Evolutionary conservation across 768 basidiomycete species (phyloP).

Genomic region (Tulasnella sp.): DNA sequence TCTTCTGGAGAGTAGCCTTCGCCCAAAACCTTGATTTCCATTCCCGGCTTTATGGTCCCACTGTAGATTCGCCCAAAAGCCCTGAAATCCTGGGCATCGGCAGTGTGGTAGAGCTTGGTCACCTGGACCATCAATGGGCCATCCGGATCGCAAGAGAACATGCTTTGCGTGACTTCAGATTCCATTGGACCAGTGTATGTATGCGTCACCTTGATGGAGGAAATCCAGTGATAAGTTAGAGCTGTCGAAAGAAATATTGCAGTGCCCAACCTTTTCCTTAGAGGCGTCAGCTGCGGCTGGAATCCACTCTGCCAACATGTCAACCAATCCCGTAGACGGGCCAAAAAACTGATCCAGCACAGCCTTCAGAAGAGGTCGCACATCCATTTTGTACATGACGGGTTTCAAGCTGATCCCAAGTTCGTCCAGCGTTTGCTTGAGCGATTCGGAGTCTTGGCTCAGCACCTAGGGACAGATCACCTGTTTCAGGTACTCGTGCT

Average conservation of each 20-base stretch:
- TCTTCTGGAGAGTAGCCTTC: constrained; percentile 98
- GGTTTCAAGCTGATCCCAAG: constrained; percentile 82
- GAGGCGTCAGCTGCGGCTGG: constrained; percentile 44
- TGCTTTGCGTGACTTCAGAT: constrained; percentile 60
- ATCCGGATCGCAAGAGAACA: constrained; percentile 70
- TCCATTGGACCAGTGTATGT: constrained; percentile 85
- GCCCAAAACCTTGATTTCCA: constrained; percentile 87
- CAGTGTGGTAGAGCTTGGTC: constrained; percentile 89
- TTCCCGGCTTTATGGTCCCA: constrained; percentile 74
- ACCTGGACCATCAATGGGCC: constrained; percentile 90
- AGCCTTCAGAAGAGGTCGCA: constrained; percentile 83
- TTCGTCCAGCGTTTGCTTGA: constrained; percentile 62
- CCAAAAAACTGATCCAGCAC: constrained; percentile 96
- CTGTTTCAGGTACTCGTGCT: background rate
- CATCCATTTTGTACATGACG: constrained; percentile 97
- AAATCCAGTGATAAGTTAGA: constrained; percentile 2
- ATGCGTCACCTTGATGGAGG: constrained; percentile 45
- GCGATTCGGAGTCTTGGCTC: constrained; percentile 82
- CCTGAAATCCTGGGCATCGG: constrained; percentile 92
- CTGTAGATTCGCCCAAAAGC: constrained; percentile 92
- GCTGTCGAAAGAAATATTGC: background rate
- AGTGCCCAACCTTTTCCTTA: constrained; percentile 26
- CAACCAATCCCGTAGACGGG: constrained; percentile 74
- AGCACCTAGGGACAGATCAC: constrained; percentile 46
- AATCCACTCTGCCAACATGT: constrained; percentile 81